Base-by-base conservation (phyloP, 1,284 basidiomycete genomes). In the Gomphus bonarii region DNA sequence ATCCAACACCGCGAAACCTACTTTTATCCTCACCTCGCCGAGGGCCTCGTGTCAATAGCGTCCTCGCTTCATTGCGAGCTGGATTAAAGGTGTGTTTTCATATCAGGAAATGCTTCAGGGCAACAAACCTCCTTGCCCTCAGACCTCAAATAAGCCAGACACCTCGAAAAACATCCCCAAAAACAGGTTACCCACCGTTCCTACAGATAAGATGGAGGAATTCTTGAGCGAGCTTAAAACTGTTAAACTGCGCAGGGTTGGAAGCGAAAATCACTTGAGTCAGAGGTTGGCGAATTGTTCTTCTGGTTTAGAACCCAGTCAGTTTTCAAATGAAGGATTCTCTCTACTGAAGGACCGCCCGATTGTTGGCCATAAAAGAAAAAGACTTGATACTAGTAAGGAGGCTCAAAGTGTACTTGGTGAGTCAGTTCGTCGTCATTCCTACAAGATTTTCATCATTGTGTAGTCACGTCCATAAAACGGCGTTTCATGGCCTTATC, bases 161-260 rank as follows among this genome's bases (percentile, higher is more conserved):
- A 20, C 54, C 16, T 50, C 59, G 33, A 59, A 44, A 31, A 18
- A 46, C 12, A 51, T 58, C 36, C 53, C 43, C 48, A 63, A 58
- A 12, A 69, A 76, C 3, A 83, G 84, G 5, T 76, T 79, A 56
- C 82, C 87, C 0, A 82, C 84, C 0, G 73, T 90, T 7, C 76
- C 84, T 0, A 75, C 81, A 3, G 88, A 89, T 60, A 86, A 88
- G 66, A 88, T 90, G 84, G 83, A 82, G 0, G 85, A 81, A 2
- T 90, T 90, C 64, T 67, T 90, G 60, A 81, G 70, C 12, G 88
- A 90, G 67, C 80, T 90, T 75, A 89, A 88, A 72, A 83, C 77
- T 0, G 83, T 81, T 28, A 73, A 82, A 43, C 64, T 90, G 55
- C 74, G 78, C 61, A 85, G 78, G 65, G 77, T 82, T 0, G 65